Conservation (phyloP, 2,329 filamentous ascomycete genomes). For the Claviceps spartinae region DNA sequence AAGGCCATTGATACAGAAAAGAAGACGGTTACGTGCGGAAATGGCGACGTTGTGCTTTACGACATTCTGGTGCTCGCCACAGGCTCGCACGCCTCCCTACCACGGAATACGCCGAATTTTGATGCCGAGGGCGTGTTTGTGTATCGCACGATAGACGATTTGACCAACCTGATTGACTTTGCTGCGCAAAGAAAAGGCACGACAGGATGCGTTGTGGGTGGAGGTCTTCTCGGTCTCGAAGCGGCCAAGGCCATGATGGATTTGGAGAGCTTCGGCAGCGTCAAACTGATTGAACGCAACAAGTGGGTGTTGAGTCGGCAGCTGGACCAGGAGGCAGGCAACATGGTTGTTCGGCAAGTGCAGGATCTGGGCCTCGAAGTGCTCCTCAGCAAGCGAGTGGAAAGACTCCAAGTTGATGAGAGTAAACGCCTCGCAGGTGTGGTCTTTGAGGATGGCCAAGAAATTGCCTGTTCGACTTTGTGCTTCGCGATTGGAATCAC, state of each 20-base stretch:
- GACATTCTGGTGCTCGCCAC: slow-evolving; percentile 76
- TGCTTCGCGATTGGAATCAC: slow-evolving; percentile 86
- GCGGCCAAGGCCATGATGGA: slow-evolving; percentile 90
- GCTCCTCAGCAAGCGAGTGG: slow-evolving; percentile 61
- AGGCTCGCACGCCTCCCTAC: slow-evolving; percentile 71
- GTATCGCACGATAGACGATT: slow-evolving; percentile 73
- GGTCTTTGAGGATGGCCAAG: slow-evolving; percentile 66
- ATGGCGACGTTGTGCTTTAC: slow-evolving; percentile 57
- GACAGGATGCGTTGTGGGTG: slow-evolving; percentile 66
- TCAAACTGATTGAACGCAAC: slow-evolving; percentile 72
- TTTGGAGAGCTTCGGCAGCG: slow-evolving; percentile 56
- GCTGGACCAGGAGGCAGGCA: slow-evolving; percentile 67
- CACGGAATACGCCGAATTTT: slow-evolving; percentile 56
- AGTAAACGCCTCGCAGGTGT: slow-evolving; percentile 59
- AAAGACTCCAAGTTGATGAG: slow-evolving; percentile 53
- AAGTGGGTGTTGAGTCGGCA: slow-evolving; percentile 73
- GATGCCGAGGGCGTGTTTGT: slow-evolving; percentile 78
- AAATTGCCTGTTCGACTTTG: slow-evolving; percentile 64
- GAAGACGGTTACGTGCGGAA: slow-evolving; percentile 57
- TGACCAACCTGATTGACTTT: slow-evolving; percentile 64
- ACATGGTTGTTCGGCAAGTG: slow-evolving; percentile 72
- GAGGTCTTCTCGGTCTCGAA: slow-evolving; percentile 73
- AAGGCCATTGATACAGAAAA: slow-evolving; percentile 46
- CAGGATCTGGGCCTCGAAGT: slow-evolving; percentile 67
- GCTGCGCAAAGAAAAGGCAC: slow-evolving; percentile 52